Base-by-base conservation (phyloP, 257 asterid genomes). In the Solanum habrochaites region DNA sequence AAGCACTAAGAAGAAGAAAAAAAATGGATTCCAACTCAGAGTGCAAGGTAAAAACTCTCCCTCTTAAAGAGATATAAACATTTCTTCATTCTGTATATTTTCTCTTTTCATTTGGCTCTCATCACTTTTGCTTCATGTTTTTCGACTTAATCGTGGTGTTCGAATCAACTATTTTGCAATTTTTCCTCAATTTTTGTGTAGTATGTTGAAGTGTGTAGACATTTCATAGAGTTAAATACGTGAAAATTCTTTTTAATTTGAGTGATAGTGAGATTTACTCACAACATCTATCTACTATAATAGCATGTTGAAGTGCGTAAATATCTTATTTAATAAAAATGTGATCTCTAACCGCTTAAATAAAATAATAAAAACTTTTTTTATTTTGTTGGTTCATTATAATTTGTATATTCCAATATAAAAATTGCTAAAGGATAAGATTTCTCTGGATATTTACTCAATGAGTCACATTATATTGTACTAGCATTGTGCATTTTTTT, bases 11-110 rank as follows among this genome's bases (percentile, higher is more conserved):
- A 37, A 4, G n/a, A 6, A 20, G 21, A 45, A 18, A 4, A 43
- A 49, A 49, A 31, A 81, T 49, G 85, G 85, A 81, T 49, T 5
- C 69, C 69, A 49, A 81, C 18, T 80, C 67, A 47, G 39, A 12
- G 1, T 45, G 64, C 42, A 81, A 49, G 29, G 85, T 81, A 49
- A 78, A 16, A 45, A 3, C 10, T 43, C 39, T 43, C 42, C 40
- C 37, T 45, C 32, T 56, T 56, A 56, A 80, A 81, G 4, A 49
- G 4, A 29, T 49, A 29, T 49, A 9, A 58, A 81, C 69, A 81
- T 81, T 81, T 78, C 66, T 70, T 70, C 25, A 70, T 70, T 70
- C 42, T 70, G 39, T 2, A 69, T 31, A 35, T 4, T 42, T 45
- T 45, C 42, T 47, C n/a, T 32, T 80, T 80, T 47, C 64, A 45